These are phyloP conservation scores for Stephanodiscus minutulus DNA, from an alignment of 108 stramenopile species.

Conservation along the genomic window DNA sequence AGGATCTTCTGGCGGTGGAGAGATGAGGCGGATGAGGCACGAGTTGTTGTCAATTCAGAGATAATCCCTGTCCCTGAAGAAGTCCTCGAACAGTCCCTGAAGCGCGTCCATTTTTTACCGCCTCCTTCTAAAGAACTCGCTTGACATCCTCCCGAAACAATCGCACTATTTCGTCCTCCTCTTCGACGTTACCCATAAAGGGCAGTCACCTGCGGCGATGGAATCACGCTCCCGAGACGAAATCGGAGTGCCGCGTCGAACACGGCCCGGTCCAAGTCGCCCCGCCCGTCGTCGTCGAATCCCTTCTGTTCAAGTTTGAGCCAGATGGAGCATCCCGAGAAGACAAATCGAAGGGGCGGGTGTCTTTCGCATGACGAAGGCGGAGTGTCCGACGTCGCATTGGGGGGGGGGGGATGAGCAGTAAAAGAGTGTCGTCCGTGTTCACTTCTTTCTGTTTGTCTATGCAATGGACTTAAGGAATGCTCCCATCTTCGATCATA, in stretches of 20 bases:
- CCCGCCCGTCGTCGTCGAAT: slow-evolving; percentile 13
- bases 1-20: too few species aligned
- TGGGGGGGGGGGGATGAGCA: not conserved
- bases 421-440: not conserved
- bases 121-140: slow-evolving; percentile 11
- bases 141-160: slow-evolving; percentile 34
- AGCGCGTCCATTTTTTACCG: too few species aligned
- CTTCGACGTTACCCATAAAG: slow-evolving; percentile 30
- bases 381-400: not conserved
- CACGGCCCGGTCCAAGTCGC: slow-evolving; percentile 37
- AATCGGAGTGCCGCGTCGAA: slow-evolving; percentile 30
- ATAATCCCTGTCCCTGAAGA: too few species aligned
- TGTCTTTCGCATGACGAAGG: not conserved
- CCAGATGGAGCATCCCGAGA: slow-evolving; percentile 51
- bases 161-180: slow-evolving; percentile 24
- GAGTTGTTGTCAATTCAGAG: too few species aligned
- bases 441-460: not conserved
- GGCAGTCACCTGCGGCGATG: slow-evolving; percentile 49
- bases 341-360: slow-evolving; percentile 38
- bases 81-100: too few species aligned
- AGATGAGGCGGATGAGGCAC: too few species aligned
- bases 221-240: slow-evolving; percentile 24
- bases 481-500: too few species aligned
- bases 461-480: not conserved
- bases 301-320: slow-evolving; percentile 47